Evolutionary conservation across 371 early-diverging fungal genomes (phyloP).

Genomic region (Rhizopus arrhizus): DNA sequence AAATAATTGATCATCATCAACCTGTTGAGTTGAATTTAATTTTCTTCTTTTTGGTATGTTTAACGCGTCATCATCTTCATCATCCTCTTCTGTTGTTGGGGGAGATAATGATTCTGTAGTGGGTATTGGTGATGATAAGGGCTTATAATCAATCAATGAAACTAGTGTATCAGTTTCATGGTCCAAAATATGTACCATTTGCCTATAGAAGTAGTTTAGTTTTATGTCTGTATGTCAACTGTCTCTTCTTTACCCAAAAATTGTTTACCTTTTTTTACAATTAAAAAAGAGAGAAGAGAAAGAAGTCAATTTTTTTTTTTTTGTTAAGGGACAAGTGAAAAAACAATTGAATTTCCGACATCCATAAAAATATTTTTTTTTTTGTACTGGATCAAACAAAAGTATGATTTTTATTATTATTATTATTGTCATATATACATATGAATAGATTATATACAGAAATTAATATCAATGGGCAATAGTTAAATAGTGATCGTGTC

Average conservation of each 20-base stretch:
- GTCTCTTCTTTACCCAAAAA: too few species aligned
- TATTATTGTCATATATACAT: not conserved
- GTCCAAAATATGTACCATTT: constrained; percentile 1
- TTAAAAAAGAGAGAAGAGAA: not conserved
- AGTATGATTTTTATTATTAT: too few species aligned
- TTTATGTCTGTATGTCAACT: too few species aligned
- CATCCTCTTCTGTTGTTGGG: constrained; percentile 6
- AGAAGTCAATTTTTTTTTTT: not conserved
- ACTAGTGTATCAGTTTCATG: constrained; percentile 4
- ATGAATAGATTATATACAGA: too few species aligned
- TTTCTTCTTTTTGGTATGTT: constrained; percentile 5
- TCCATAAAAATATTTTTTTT: not conserved
- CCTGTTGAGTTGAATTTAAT: not conserved
- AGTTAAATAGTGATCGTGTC: too few species aligned
- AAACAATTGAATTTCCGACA: not conserved
- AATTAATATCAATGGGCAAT: too few species aligned
- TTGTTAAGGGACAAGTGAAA: not conserved
- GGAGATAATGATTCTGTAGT: constrained; percentile 4
- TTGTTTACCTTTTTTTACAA: not conserved
- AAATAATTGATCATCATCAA: not conserved
- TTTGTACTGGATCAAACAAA: not conserved
- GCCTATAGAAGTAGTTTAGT: not conserved
- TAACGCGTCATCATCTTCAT: constrained; percentile 4
- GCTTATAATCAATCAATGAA: constrained; percentile 1
- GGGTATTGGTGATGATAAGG: constrained; percentile 3